Percentiles rank a stretch among this genome's conserved stretches.
phyloP scores from a whole-genome alignment of 306 rosid species.

The Albizia julibrissin region DNA sequence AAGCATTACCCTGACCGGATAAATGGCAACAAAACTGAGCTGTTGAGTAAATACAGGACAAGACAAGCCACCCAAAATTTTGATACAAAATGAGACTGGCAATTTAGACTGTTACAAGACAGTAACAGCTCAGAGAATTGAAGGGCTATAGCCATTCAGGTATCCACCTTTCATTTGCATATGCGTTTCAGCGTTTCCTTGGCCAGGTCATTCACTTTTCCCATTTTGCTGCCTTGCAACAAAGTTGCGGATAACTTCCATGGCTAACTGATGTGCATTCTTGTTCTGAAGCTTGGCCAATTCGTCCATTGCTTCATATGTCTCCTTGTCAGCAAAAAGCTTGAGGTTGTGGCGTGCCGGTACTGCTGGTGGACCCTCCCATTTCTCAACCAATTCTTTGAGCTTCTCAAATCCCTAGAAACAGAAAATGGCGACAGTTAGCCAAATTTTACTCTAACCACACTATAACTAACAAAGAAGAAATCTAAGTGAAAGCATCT shows the following conservation, averaged over 20 bases:
- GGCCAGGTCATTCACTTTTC: slow-evolving; percentile 53
- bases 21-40: slow-evolving; percentile 16
- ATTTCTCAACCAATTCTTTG: slow-evolving; percentile 69
- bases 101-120: slow-evolving; percentile 48
- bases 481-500: not conserved
- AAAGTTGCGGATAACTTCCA: slow-evolving; percentile 84
- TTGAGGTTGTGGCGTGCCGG: slow-evolving; percentile 72
- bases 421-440: slow-evolving; percentile 36
- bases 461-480: not conserved
- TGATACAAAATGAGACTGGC: slow-evolving; percentile 31
- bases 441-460: slow-evolving; percentile 22
- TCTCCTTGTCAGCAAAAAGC: slow-evolving; percentile 89
- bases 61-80: slow-evolving; percentile 33
- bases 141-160: slow-evolving; percentile 14
- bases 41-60: not conserved
- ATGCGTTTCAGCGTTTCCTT: slow-evolving; percentile 31
- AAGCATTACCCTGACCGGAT: not conserved
- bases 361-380: slow-evolving; percentile 79
- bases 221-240: slow-evolving; percentile 86
- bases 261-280: slow-evolving; percentile 92
- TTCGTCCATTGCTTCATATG: slow-evolving; percentile 73
- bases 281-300: slow-evolving; percentile 82
- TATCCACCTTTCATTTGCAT: slow-evolving; percentile 24
- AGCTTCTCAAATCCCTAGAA: slow-evolving; percentile 90
- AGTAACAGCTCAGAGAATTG: slow-evolving; percentile 46